These are phyloP conservation scores for Apostasia ramifera DNA, from an alignment of 106 monocot species.

Conservation along the genomic window DNA sequence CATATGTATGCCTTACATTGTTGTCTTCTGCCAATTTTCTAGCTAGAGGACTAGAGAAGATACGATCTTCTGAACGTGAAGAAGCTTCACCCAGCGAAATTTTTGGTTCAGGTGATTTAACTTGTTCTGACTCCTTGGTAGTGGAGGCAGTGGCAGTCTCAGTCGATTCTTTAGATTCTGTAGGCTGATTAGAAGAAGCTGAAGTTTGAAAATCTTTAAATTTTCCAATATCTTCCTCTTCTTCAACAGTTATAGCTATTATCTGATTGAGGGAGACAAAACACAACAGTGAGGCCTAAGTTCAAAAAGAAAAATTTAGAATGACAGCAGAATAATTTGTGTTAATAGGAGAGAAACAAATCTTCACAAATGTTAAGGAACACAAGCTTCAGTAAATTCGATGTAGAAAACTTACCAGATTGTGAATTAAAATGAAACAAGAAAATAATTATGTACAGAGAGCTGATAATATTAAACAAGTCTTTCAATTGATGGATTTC, in stretches of 20 bases:
- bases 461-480: too few species aligned
- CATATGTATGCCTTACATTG: conserved; percentile 42
- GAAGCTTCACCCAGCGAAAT: conserved; percentile 29
- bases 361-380: too few species aligned
- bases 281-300: too few species aligned
- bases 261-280: conserved; percentile 23
- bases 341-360: too few species aligned
- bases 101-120: conserved; percentile 36
- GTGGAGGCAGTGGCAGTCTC: conserved; percentile 28
- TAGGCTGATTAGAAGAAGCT: conserved; percentile 26
- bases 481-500: too few species aligned
- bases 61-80: conserved; percentile 44
- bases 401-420: too few species aligned
- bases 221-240: conserved; percentile 70
- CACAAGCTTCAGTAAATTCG: too few species aligned
- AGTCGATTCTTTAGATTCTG: conserved; percentile 32
- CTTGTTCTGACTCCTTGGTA: conserved; percentile 23
- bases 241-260: conserved; percentile 92
- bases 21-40: conserved; percentile 93
- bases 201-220: conserved; percentile 79
- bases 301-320: too few species aligned
- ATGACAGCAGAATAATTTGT: too few species aligned
- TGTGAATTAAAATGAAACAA: too few species aligned
- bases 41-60: conserved; percentile 83
- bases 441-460: too few species aligned